Base-by-base conservation (phyloP, 2,329 filamentous ascomycete genomes). In the Fusarium veterinarium region DNA sequence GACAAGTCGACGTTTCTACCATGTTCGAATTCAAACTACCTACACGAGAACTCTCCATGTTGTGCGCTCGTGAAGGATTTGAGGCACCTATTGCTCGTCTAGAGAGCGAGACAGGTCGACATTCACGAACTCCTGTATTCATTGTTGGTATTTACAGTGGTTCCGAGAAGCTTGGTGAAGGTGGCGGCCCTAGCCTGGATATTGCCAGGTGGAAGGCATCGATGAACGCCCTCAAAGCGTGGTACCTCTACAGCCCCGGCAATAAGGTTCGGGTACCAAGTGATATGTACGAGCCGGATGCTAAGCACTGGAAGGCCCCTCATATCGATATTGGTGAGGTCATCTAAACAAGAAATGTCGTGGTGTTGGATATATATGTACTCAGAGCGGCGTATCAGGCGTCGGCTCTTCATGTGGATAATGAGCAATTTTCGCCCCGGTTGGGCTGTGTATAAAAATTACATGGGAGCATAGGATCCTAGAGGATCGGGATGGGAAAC, bases 131-230 rank as follows among this genome's bases (percentile, higher is more conserved):
- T 66, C 95, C 96, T 20, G 96, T 99, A 20, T 98, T 92, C 79
- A 91, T 98, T 35, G 95, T 99, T 19, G 96, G 95, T 65, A 95
- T 99, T 69, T 99, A 93, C 85, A 97, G 93, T 75, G 96, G 95
- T 57, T 86, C 88, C 68, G 95, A 99, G 81, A 95, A 96, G 87
- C 87, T 99, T 45, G 96, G 95, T 62, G 95, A 99, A 84, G 96
- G 91, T n/a, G 88, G 91, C 25, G 96, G 93, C 30, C 85, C 92
- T 53, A 95, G 89, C 81, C 85, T 98, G 63, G 87, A 94, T 74
- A 89, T 94, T 77, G 95, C 93, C 37, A 90, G 94, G 72, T 87
- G 89, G 72, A 89, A 93, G 81, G 96, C 96, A 25, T 91, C 93
- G 41, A 95, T 97, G 78, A 91, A 92, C 71, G 91, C 95, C 23